A percentile compares a stretch with the other conserved stretches of the same genome.
Conservation (phyloP, 2,329 filamentous ascomycete genomes). For the Phaeosphaeria sp. region DNA sequence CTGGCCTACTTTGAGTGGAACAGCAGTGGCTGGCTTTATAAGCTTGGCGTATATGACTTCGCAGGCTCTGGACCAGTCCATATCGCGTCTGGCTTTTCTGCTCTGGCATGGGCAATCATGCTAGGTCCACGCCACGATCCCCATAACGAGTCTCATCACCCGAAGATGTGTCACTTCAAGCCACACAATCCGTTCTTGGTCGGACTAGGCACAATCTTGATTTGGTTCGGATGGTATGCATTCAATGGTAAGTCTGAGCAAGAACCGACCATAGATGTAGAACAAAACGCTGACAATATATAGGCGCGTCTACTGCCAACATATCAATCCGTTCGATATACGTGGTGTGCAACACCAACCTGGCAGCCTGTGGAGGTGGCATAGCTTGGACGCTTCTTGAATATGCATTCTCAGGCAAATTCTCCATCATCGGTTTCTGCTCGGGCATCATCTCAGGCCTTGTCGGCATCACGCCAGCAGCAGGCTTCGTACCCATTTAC, state of each 20-base stretch:
- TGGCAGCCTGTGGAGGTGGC: constrained; percentile 62
- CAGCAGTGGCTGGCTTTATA: constrained; percentile 70
- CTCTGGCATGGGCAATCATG: constrained; percentile 76
- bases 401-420: constrained; percentile 57
- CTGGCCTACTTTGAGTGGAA: constrained; percentile 83
- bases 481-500: constrained; percentile 62
- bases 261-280: neutral
- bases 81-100: constrained; percentile 74
- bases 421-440: constrained; percentile 61
- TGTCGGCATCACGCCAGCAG: constrained; percentile 66
- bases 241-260: constrained; percentile 48
- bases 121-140: constrained; percentile 72
- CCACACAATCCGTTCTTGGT: constrained; percentile 79
- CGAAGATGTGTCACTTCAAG: constrained; percentile 65
- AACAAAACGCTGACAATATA: neutral
- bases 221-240: constrained; percentile 47
- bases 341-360: constrained; percentile 66
- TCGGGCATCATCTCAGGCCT: constrained; percentile 64
- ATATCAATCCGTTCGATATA: constrained; percentile 61
- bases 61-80: constrained; percentile 79
- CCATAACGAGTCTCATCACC: constrained; percentile 56
- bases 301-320: constrained; percentile 54
- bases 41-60: constrained; percentile 74
- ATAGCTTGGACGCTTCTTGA: constrained; percentile 63
- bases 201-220: constrained; percentile 73